Evolutionary conservation across 805 yeast species (phyloP).

Genomic region (Metschnikowia kunwiensis): DNA sequence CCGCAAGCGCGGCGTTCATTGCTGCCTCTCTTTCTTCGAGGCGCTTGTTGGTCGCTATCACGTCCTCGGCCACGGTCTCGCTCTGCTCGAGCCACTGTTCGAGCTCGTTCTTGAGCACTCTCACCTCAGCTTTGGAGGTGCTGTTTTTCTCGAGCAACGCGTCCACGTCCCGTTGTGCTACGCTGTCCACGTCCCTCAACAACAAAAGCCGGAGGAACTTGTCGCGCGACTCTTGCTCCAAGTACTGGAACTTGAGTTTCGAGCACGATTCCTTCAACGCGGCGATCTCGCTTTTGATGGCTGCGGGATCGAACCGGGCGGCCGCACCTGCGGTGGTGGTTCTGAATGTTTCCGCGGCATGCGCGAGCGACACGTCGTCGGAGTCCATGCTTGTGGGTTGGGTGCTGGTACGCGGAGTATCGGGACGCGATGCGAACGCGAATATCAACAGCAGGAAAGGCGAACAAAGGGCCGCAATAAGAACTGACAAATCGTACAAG

Average conservation of each 20-base stretch:
- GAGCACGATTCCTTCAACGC: constrained; percentile 43
- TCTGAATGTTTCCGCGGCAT: constrained; percentile 12
- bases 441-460: too few relatives aligned
- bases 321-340: constrained; percentile 8
- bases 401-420: too few relatives aligned
- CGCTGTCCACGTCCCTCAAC: constrained; percentile 25
- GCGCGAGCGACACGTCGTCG: constrained; percentile 7
- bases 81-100: constrained; percentile 27
- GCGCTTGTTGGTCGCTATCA: constrained; percentile 23
- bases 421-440: too few relatives aligned
- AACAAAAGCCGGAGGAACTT: constrained; percentile 56
- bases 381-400: too few relatives aligned
- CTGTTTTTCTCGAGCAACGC: constrained; percentile 22
- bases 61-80: constrained; percentile 26
- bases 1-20: constrained; percentile 25
- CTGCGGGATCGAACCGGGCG: constrained; percentile 10
- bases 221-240: constrained; percentile 72
- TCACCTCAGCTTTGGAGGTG: constrained; percentile 25
- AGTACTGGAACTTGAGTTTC: constrained; percentile 58
- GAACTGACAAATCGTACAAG: too few relatives aligned
- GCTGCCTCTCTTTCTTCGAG: constrained; percentile 25
- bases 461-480: too few relatives aligned
- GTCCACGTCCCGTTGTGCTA: constrained; percentile 34
- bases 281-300: constrained; percentile 29
- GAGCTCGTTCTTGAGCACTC: constrained; percentile 26